Conservation (phyloP, 2,329 filamentous ascomycete genomes). For the Akanthomyces dipterigenus region DNA sequence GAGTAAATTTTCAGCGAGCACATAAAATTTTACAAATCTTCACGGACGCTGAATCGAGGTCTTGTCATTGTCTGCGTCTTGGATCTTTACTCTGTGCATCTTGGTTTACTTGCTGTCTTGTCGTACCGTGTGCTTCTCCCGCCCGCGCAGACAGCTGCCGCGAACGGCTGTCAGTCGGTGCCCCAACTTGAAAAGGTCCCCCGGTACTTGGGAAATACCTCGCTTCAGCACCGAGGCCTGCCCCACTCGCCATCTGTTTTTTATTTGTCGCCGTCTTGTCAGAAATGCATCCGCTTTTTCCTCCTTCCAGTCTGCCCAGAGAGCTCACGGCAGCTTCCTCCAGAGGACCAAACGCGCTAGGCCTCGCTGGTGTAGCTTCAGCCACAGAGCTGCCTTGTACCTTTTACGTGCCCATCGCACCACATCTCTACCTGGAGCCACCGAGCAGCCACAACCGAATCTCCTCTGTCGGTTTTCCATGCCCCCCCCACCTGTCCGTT, state of each 20-base stretch:
- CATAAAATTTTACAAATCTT: neutral
- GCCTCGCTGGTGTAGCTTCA: slow-evolving; percentile 3
- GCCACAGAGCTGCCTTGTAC: neutral
- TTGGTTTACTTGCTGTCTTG: neutral
- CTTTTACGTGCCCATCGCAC: neutral
- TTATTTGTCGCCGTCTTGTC: neutral
- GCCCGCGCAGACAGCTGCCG: neutral
- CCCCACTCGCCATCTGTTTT: slow-evolving; percentile 1
- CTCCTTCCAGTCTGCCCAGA: neutral
- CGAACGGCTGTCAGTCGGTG: neutral
- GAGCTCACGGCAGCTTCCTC: neutral
- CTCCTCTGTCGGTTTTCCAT: neutral
- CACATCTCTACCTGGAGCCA: neutral
- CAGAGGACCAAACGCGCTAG: neutral
- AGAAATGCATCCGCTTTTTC: slow-evolving; percentile 3
- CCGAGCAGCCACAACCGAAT: slow-evolving; percentile 1
- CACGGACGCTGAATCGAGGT: neutral
- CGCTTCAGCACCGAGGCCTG: neutral
- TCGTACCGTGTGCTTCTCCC: neutral
- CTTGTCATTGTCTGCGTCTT: neutral
- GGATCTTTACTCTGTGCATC: neutral
- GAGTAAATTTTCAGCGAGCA: neutral
- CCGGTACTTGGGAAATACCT: neutral
- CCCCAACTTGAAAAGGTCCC: neutral
- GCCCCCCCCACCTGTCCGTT: neutral